Conservation (phyloP, 2,329 filamentous ascomycete species). For the Arthrocladium fulminans region DNA sequence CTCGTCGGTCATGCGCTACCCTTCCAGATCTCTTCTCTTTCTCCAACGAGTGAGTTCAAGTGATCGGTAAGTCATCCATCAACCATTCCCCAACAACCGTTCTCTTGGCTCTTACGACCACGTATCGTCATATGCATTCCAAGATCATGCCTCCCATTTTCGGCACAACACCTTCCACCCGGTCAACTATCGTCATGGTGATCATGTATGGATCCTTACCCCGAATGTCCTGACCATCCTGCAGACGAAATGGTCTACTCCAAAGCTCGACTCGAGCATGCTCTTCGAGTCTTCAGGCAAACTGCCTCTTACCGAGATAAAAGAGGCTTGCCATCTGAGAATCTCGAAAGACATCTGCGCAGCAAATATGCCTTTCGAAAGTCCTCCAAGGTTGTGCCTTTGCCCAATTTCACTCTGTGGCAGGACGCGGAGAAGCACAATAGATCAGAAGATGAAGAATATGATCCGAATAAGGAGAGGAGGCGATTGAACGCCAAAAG, state of each 20-base stretch:
- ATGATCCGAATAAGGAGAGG: conserved; percentile 3
- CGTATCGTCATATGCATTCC: no score
- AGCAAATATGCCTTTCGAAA: conserved; percentile 12
- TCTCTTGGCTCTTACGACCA: not conserved
- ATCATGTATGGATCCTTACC: conserved; percentile 2
- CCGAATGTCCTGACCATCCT: conserved; percentile 4
- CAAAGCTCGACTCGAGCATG: conserved; percentile 12
- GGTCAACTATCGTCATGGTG: no score
- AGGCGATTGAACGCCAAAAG: not conserved
- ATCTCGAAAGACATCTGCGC: conserved; percentile 10
- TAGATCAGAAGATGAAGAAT: conserved; percentile 3
- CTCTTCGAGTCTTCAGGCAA: conserved; percentile 12
- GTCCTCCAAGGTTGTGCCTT: not conserved
- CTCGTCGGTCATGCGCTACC: no score
- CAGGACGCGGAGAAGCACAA: conserved; percentile 8
- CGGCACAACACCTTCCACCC: not conserved
- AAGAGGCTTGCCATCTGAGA: conserved; percentile 2
- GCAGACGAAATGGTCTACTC: conserved; percentile 14
- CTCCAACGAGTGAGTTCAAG: not conserved
- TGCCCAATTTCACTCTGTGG: conserved; percentile 7
- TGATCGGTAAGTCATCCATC: not conserved
- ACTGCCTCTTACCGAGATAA: not conserved
- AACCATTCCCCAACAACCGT: not conserved
- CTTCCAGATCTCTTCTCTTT: not conserved
- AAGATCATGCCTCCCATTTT: no score